phyloP scores from a whole-genome alignment of 1,139 yeast species.

The Tardiomyces digboiensis region DNA sequence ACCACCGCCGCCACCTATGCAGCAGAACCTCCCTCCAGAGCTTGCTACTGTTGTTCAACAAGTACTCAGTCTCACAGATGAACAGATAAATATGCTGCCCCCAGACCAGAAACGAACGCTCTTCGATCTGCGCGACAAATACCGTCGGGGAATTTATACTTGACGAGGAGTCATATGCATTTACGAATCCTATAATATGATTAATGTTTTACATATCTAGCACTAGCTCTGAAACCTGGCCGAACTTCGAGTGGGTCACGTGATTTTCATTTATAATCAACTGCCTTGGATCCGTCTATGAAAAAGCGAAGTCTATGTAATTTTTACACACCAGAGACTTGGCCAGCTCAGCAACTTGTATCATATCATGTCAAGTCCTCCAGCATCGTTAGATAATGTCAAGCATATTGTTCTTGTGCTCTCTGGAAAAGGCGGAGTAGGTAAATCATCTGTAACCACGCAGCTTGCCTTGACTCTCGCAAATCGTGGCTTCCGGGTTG shows the following conservation, averaged over 20 bases:
- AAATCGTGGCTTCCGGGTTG: slow-evolving; percentile 65
- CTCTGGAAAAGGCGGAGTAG: slow-evolving; percentile 71
- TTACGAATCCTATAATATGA: too few relatives aligned
- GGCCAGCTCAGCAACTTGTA: too few relatives aligned
- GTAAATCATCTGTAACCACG: slow-evolving; percentile 91
- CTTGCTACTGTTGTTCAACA: slow-evolving; percentile 34
- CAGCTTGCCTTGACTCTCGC: slow-evolving; percentile 80
- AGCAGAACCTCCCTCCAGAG: slow-evolving; percentile 17
- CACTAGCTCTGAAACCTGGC: too few relatives aligned
- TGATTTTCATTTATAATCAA: too few relatives aligned
- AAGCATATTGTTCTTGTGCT: slow-evolving; percentile 74
- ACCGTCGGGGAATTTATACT: slow-evolving; percentile 13
- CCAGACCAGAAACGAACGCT: slow-evolving; percentile 38
- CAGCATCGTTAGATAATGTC: slow-evolving; percentile 30
- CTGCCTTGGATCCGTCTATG: too few relatives aligned
- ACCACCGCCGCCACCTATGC: slow-evolving; percentile 1
- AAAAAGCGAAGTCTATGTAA: too few relatives aligned
- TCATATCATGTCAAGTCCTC: too few relatives aligned
- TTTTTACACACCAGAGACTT: too few relatives aligned
- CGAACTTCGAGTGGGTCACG: too few relatives aligned
- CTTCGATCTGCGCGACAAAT: slow-evolving; percentile 14
- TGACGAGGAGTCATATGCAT: slow-evolving; percentile 2
- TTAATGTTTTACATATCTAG: too few relatives aligned
- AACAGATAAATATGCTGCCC: slow-evolving; percentile 52
- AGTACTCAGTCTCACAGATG: slow-evolving; percentile 50